These are phyloP conservation scores for Pyrenophora tritici-repentis DNA, from an alignment of 2,329 filamentous ascomycete genomes.

Conservation along the genomic window DNA sequence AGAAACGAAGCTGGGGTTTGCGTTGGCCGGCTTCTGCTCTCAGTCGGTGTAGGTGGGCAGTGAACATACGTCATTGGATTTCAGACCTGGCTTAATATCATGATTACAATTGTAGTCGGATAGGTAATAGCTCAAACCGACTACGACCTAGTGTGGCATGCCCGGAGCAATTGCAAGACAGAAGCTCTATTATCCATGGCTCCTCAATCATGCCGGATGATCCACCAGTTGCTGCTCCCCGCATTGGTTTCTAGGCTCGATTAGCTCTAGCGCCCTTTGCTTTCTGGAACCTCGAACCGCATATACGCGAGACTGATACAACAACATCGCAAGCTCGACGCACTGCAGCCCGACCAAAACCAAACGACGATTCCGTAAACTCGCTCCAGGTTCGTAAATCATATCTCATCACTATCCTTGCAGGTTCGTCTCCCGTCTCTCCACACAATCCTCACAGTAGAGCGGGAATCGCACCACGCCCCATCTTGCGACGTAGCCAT, in stretches of 20 bases:
- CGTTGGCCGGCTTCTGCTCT: too few species aligned
- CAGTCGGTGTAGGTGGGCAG: too few species aligned
- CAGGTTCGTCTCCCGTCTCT: slow-evolving; percentile 47
- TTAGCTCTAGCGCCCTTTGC: slow-evolving; percentile 15
- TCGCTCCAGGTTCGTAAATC: slow-evolving; percentile 18
- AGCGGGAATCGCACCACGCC: slow-evolving; percentile 16
- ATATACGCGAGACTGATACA: slow-evolving; percentile 20
- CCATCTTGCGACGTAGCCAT: slow-evolving; percentile 13
- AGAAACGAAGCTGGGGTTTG: too few species aligned
- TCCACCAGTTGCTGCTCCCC: slow-evolving; percentile 16
- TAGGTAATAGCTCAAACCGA: background rate
- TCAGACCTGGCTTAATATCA: too few species aligned
- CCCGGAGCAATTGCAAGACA: too few species aligned
- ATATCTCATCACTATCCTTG: slow-evolving; percentile 50
- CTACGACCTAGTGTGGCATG: background rate
- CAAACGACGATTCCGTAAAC: too few species aligned
- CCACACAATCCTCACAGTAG: slow-evolving; percentile 28
- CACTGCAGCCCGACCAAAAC: background rate
- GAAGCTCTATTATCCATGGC: background rate
- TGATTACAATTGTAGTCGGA: too few species aligned
- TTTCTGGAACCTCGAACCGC: slow-evolving; percentile 25
- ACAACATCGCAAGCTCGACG: slow-evolving; percentile 9
- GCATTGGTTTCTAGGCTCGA: slow-evolving; percentile 13
- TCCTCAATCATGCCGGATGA: slow-evolving; percentile 3
- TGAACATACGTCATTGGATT: too few species aligned